Evolutionary conservation across 192 early-diverging fungal species (phyloP), one percentile per base, ranked within the genome.

Genomic region (Coemansia sp.): DNA sequence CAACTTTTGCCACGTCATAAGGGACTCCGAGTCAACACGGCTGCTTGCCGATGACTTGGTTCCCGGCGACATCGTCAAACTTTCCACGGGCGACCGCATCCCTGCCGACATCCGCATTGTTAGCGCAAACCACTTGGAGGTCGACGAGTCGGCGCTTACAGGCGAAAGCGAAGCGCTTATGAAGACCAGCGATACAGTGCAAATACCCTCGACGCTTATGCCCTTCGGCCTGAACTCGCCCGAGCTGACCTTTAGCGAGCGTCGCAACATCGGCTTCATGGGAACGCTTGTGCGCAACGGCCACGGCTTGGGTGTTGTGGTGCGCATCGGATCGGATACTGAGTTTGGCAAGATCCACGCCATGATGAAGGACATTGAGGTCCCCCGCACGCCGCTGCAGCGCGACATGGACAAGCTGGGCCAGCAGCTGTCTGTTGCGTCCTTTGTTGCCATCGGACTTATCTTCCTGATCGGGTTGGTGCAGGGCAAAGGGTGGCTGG

Each of bases 291-390:
- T 97, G 26, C 86, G 90, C 62, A 90, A 92, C 67, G 96, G 94
- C 41, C 90, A 92, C 73, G 96, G 94, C 56, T 76, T 85, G 8
- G 97, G 95, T 52, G 88, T 99, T 60, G 95, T 98, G 3, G 88
- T 98, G 72, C 93, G 90, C 11, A 99, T 87, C 1, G 94, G 92
- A 18, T 90, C 90, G 44, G 77, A 91, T 23, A 99, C 95, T 1
- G 97, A 98, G 78, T 94, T 97, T 85, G 97, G 95, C n/a, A 83
- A 87, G 41, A 95, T 99, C 45, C 95, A 96, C 77, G 85, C 84
- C 8, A 91, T 98, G 91, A 91, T 98, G 90, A 91, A 92, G 76
- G 95, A 96, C 61, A 93, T 91, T 10, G 95, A 98, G 77, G 88
- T 87, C 9, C 89, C 90, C 20, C 94, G 92, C 69, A 99, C 97